A percentile compares a stretch with the other conserved stretches of the same genome.
Conservation (phyloP, 495 filamentous ascomycete species). For the Penicillium herquei region DNA sequence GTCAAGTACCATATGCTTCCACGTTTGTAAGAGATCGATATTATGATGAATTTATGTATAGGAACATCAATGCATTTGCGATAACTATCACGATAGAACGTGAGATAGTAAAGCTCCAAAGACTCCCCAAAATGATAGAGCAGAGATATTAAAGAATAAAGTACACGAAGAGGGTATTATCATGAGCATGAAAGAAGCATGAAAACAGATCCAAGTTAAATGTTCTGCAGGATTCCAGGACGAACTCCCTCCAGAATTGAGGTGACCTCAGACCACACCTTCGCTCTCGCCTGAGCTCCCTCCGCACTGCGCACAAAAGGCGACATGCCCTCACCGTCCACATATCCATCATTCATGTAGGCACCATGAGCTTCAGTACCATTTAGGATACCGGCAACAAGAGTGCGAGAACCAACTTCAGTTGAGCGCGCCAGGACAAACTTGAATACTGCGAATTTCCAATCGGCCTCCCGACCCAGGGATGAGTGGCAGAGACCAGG, state of each 20-base stretch:
- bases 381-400: slow-evolving; percentile 36
- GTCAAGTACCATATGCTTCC: slow-evolving; percentile 25
- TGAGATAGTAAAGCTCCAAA: too few species aligned
- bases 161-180: too few species aligned
- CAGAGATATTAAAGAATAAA: too few species aligned
- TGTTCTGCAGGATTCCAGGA: slow-evolving; percentile 34
- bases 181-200: too few species aligned
- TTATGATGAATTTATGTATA: too few species aligned
- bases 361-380: slow-evolving; percentile 46
- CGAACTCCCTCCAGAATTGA: slow-evolving; percentile 46
- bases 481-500: slow-evolving; percentile 52
- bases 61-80: too few species aligned
- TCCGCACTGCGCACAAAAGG: slow-evolving; percentile 39
- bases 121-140: too few species aligned
- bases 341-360: slow-evolving; percentile 40
- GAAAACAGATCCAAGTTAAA: too few species aligned
- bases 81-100: too few species aligned
- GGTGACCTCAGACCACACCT: slow-evolving; percentile 53
- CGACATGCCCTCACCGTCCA: slow-evolving; percentile 24
- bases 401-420: slow-evolving; percentile 48
- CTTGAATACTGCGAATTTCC: slow-evolving; percentile 16
- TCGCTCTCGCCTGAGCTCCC: slow-evolving; percentile 41
- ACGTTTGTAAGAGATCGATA: slow-evolving; percentile 6
- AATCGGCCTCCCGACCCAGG: slow-evolving; percentile 33
- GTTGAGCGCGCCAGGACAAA: slow-evolving; percentile 36